Conservation (phyloP, 2,329 filamentous ascomycete species). For the Ceratocystis eucalypticola region DNA sequence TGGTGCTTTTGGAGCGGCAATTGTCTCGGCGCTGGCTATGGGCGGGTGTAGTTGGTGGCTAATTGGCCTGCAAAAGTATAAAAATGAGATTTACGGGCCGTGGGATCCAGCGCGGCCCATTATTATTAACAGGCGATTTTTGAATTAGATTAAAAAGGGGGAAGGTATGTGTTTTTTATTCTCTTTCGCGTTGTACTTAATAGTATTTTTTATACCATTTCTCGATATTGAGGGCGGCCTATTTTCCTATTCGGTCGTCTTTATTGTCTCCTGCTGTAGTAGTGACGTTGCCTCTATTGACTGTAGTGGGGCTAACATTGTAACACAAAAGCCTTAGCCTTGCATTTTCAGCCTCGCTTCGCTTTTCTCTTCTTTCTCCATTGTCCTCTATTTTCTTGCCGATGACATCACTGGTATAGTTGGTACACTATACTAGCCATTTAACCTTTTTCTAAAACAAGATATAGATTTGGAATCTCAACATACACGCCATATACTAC, state of each 20-base stretch:
- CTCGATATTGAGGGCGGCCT: not conserved
- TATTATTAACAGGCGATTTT: conserved; percentile 54
- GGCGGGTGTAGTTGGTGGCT: conserved; percentile 96
- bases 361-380: not conserved
- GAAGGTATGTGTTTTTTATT: not conserved
- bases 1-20: conserved; percentile 62
- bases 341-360: not conserved
- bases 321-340: not conserved
- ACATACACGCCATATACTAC: not conserved
- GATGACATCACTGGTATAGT: not conserved
- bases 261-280: not conserved
- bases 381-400: not conserved
- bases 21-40: conserved; percentile 66
- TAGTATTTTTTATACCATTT: not conserved
- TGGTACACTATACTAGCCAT: not conserved
- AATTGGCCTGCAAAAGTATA: conserved; percentile 93
- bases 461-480: too few relatives aligned
- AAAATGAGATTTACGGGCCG: conserved; percentile 95
- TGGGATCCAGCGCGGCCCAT: conserved; percentile 93
- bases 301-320: not conserved
- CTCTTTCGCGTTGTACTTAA: not conserved
- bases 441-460: too few relatives aligned
- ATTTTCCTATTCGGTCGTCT: not conserved
- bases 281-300: not conserved
- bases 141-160: conserved; percentile 27